These are phyloP conservation scores for Wickerhamiella vanderwaltii DNA, from an alignment of 805 yeast species.

Conservation along the genomic window DNA sequence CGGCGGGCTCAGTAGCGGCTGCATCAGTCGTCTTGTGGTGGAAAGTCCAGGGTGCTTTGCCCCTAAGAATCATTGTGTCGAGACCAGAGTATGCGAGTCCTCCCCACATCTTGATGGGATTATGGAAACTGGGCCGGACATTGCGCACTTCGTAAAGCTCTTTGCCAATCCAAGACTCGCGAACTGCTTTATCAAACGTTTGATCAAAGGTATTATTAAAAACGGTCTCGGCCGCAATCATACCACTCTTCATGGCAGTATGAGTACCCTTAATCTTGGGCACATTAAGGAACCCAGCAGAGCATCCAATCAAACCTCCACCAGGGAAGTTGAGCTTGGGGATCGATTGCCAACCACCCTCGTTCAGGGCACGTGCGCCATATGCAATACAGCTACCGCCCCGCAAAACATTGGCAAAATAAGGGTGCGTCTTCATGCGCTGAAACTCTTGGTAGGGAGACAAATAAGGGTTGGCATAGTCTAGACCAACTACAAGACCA, in stretches of 20 bases:
- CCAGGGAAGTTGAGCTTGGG: conserved; percentile 92
- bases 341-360: conserved; percentile 91
- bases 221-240: conserved; percentile 84
- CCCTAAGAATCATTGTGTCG: conserved; percentile 64
- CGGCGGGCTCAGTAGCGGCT: conserved; percentile 54
- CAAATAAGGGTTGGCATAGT: conserved; percentile 86
- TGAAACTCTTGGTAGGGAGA: conserved; percentile 96
- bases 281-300: conserved; percentile 95
- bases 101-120: conserved; percentile 61
- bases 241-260: conserved; percentile 92
- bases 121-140: conserved; percentile 80
- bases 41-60: conserved; percentile 82
- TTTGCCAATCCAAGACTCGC: conserved; percentile 72
- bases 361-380: conserved; percentile 93
- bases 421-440: conserved; percentile 84
- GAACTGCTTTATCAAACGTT: conserved; percentile 55
- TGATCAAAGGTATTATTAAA: conserved; percentile 41
- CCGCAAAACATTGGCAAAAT: conserved; percentile 54
- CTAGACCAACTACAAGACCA: conserved; percentile 91
- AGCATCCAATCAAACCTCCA: conserved; percentile 86
- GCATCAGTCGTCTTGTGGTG: conserved; percentile 60
- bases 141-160: conserved; percentile 81
- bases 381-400: conserved; percentile 91
- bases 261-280: conserved; percentile 97
- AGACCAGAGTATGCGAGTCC: conserved; percentile 80